A percentile compares a stretch with the other conserved stretches of the same genome.
These are phyloP conservation scores for Apodospora peruviana DNA, from an alignment of 495 filamentous ascomycete species.

Conservation along the genomic window DNA sequence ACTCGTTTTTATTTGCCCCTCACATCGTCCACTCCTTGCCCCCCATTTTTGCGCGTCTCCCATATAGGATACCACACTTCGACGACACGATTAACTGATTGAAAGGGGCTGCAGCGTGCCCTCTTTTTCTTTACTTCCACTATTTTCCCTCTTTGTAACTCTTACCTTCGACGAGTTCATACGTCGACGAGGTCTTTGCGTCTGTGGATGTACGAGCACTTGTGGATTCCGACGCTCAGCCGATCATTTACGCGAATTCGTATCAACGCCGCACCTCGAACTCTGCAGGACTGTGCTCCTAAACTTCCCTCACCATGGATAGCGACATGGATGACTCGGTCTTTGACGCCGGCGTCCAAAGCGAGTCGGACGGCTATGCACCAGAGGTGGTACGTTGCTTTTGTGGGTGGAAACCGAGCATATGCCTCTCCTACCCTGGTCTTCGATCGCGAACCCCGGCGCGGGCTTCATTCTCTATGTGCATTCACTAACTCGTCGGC, in stretches of 20 bases:
- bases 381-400: constrained; percentile 40
- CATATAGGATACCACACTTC: not conserved
- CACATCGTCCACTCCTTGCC: not conserved
- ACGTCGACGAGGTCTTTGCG: not conserved
- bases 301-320: constrained; percentile 31
- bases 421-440: constrained; percentile 2
- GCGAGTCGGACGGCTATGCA: constrained; percentile 43
- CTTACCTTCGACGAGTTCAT: not conserved
- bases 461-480: constrained; percentile 1
- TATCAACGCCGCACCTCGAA: no score
- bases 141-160: not conserved
- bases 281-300: no score
- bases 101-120: no score
- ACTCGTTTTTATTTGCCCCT: not conserved
- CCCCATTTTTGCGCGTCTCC: not conserved
- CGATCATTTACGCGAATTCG: no score
- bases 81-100: no score
- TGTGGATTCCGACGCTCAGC: not conserved
- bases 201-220: not conserved
- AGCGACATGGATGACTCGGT: constrained; percentile 50
- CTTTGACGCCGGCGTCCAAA: constrained; percentile 48
- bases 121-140: not conserved
- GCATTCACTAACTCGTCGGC: constrained; percentile 5
- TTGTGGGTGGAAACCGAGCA: constrained; percentile 1
- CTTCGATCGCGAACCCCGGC: no score